Percentiles rank a stretch among this genome's conserved stretches.
Evolutionary conservation across 805 yeast genomes (phyloP).

Genomic region (Schwanniomyces pseudopolymorphus): DNA sequence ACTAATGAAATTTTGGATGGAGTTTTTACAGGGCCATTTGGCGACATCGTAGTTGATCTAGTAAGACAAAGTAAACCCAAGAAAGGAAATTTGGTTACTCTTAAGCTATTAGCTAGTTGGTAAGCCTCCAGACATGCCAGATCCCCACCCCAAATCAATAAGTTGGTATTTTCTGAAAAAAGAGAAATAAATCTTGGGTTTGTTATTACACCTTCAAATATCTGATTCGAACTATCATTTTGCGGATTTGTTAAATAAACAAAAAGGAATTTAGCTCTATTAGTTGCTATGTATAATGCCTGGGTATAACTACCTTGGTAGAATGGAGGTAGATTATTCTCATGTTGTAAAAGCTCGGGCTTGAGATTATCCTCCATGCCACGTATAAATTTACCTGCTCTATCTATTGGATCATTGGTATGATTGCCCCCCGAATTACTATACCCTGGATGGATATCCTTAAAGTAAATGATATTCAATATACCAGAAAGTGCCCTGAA

Average conservation of each 20-base stretch:
- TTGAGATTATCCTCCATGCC: conserved; percentile 49
- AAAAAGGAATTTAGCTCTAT: conserved; percentile 68
- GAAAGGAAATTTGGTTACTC: conserved; percentile 77
- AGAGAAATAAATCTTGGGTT: conserved; percentile 47
- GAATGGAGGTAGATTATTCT: conserved; percentile 41
- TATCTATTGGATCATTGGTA: conserved; percentile 47
- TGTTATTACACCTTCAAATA: conserved; percentile 55
- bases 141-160: conserved; percentile 86
- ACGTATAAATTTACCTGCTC: conserved; percentile 51
- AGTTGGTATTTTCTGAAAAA: conserved; percentile 42
- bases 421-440: conserved; percentile 14
- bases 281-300: conserved; percentile 69
- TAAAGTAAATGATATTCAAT: conserved; percentile 23
- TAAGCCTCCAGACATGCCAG: conserved; percentile 78
- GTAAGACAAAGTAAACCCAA: conserved; percentile 74
- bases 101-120: conserved; percentile 75
- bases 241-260: conserved; percentile 72
- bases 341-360: conserved; percentile 17
- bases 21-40: conserved; percentile 53
- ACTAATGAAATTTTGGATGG: conserved; percentile 61
- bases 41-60: conserved; percentile 51
- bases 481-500: conserved; percentile 23
- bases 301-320: conserved; percentile 78
- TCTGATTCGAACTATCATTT: conserved; percentile 58
- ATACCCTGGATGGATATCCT: conserved; percentile 14